These are phyloP conservation scores for Paecilomyces sp. DNA, from an alignment of 2,329 filamentous ascomycete genomes.

Conservation along the genomic window DNA sequence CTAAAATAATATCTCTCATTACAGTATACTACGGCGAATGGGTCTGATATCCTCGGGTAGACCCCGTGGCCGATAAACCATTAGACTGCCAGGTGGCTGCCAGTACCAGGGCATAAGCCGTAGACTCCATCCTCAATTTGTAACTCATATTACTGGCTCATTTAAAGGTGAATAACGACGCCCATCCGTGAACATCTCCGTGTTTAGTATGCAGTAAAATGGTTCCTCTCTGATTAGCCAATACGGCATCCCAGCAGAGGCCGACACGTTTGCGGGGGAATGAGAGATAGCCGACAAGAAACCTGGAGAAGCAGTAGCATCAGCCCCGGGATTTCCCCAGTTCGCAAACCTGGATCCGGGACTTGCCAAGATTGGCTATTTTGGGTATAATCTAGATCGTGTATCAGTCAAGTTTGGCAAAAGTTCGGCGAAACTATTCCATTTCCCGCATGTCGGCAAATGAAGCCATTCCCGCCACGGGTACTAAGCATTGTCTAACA, in stretches of 20 bases:
- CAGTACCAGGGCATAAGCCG: too few relatives aligned
- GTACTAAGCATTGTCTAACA: not conserved
- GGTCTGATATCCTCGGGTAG: not conserved
- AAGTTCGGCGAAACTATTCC: not conserved
- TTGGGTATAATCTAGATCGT: not conserved
- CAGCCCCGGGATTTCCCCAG: not conserved
- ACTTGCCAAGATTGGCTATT: not conserved
- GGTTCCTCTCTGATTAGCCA: not conserved
- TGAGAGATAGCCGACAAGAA: not conserved
- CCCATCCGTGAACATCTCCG: too few relatives aligned
- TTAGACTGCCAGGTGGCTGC: not conserved
- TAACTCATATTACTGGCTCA: not conserved
- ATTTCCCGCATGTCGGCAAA: not conserved
- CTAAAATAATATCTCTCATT: not conserved
- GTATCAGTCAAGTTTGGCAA: not conserved
- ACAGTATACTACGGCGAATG: not conserved
- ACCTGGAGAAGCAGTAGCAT: not conserved
- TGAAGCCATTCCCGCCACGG: not conserved
- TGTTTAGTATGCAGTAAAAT: not conserved
- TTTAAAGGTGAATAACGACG: not conserved
- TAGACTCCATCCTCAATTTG: not conserved
- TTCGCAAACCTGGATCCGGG: not conserved
- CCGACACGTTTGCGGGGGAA: not conserved
- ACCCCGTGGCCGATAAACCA: not conserved
- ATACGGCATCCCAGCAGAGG: not conserved